phyloP scores from a whole-genome alignment of 441 rosid genomes.

The Adansonia rubrostipa region DNA sequence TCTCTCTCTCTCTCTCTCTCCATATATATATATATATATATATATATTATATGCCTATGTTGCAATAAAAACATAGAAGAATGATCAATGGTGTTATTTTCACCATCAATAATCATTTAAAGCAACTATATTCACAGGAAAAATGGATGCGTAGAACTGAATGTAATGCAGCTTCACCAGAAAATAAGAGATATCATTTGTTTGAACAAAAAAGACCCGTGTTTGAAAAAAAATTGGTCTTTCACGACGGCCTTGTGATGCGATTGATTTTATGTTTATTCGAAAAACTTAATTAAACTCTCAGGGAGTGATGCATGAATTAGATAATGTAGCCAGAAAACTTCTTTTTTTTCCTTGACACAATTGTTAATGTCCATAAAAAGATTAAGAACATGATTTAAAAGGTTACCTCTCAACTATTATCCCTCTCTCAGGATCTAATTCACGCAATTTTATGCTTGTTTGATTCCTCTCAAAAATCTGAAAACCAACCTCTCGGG shows the following conservation, averaged over 20 bases:
- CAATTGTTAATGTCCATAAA: background rate
- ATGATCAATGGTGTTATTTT: background rate
- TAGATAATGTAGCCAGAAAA: no score
- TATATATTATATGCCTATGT: background rate
- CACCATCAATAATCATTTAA: background rate
- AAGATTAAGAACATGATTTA: background rate
- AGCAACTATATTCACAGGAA: background rate
- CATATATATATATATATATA: background rate
- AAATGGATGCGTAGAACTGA: background rate
- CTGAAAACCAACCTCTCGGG: constrained; percentile 84
- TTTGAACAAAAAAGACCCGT: background rate
- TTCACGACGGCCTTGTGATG: background rate
- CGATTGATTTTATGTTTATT: background rate
- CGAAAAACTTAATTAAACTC: background rate
- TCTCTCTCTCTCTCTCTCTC: no score
- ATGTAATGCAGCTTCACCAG: background rate
- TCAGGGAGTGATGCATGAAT: background rate
- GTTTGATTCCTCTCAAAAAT: constrained; percentile 75
- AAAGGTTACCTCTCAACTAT: constrained; percentile 53
- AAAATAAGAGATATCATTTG: background rate
- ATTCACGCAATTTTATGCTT: constrained; percentile 66
- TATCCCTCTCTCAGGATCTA: constrained; percentile 51
- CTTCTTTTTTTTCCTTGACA: background rate
- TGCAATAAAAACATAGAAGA: background rate
- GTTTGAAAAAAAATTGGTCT: background rate